Percentiles rank a stretch among this genome's conserved stretches.
These are phyloP conservation scores for Taphrina pruni DNA, from an alignment of 1,139 yeast genomes.

Conservation along the genomic window DNA sequence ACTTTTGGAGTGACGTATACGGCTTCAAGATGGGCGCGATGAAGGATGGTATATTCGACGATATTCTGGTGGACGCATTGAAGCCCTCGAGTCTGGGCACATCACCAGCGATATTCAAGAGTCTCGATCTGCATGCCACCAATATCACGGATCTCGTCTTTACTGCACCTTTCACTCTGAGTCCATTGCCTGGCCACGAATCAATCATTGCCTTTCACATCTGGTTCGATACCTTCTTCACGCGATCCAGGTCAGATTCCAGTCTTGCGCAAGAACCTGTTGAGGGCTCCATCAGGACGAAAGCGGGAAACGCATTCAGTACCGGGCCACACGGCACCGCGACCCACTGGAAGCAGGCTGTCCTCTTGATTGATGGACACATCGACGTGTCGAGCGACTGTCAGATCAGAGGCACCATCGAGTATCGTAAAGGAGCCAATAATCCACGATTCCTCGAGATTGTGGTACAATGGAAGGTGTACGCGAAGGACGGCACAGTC, in stretches of 20 bases:
- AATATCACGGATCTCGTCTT: slow-evolving; percentile 60
- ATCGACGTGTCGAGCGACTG: slow-evolving; percentile 41
- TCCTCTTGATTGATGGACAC: slow-evolving; percentile 44
- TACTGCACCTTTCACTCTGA: slow-evolving; percentile 41
- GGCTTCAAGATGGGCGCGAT: slow-evolving; percentile 60
- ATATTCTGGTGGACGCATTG: slow-evolving; percentile 68
- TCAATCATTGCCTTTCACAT: slow-evolving; percentile 45
- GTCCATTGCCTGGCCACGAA: slow-evolving; percentile 34
- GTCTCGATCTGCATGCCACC: slow-evolving; percentile 66
- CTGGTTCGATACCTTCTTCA: slow-evolving; percentile 48
- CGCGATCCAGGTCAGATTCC: slow-evolving; percentile 43
- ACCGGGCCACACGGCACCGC: slow-evolving; percentile 74
- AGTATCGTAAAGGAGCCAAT: slow-evolving; percentile 51
- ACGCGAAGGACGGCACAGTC: background rate
- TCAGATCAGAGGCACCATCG: slow-evolving; percentile 43
- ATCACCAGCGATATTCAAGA: slow-evolving; percentile 61
- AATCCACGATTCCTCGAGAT: slow-evolving; percentile 66
- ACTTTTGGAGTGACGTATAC: slow-evolving; percentile 64
- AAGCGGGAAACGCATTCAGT: slow-evolving; percentile 60
- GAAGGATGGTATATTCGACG: slow-evolving; percentile 54
- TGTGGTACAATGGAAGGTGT: slow-evolving; percentile 56
- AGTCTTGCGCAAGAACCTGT: slow-evolving; percentile 3
- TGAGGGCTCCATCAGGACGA: slow-evolving; percentile 44
- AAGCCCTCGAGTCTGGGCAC: slow-evolving; percentile 60
- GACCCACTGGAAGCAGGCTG: slow-evolving; percentile 59